Base-by-base conservation (phyloP, 805 yeast genomes). In the Ogataea nonfermentans region DNA sequence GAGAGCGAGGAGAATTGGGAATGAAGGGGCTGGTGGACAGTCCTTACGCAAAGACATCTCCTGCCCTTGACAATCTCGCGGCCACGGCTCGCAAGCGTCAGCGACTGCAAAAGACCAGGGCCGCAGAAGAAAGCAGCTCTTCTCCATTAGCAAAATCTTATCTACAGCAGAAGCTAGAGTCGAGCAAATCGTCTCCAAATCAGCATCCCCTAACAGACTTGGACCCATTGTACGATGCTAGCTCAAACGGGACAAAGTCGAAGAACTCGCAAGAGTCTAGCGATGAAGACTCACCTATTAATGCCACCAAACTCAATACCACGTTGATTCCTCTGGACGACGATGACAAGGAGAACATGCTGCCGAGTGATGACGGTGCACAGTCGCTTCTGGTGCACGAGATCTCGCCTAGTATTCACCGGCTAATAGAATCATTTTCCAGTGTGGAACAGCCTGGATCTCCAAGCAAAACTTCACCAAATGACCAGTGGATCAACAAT, bases 241-340 rank as follows among this genome's bases (percentile, higher is more conserved):
- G 35, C 9, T 17, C 26, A 7, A 9, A 37, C 25, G 24, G 15
- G 14, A 32, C 15, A 14, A 19, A 26, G 19, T 8, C 15, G 19
- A 42, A 42, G 25, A 19, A 26, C 15, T 16, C 35, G 6, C 20
- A 40, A 5, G 41, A 43, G 29, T 27, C 36, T 16, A 31, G 44
- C 23, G 53, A 49, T 26, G 48, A 50, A 13, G 74, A 65, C 66
- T 59, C 44, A 6, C 66, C 67, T 12, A 43, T 62, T 14, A 55
- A 56, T 40, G 81, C 81, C n/a, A 73, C 74, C 4, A 76, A 76
- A 51, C 58, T 72, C 29, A 76, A 74, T 48, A 76, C 81, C 3
- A 65, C 79, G 28, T 67, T 76, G 15, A 75, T 76, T 32, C 74
- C 73, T 44, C 45, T 76, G n/a, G 74, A 71, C 41, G 76, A 68